These are phyloP conservation scores for Rhynchosporium agropyri DNA, from an alignment of 2,329 filamentous ascomycete genomes.

Conservation along the genomic window DNA sequence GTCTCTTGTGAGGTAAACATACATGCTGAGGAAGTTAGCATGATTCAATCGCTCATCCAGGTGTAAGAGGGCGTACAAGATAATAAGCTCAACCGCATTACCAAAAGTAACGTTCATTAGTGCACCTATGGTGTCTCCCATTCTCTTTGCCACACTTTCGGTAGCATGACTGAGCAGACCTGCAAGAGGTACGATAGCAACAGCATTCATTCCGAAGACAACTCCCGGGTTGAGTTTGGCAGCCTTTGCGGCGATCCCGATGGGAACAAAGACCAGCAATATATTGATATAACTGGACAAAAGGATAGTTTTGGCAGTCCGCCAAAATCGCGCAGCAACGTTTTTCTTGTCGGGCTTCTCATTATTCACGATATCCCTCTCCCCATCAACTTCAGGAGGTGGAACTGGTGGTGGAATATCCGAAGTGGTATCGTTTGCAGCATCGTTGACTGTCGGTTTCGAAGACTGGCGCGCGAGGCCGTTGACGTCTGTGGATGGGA, in stretches of 20 bases:
- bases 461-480: slow-evolving; percentile 35
- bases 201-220: slow-evolving; percentile 73
- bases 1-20: slow-evolving; percentile 63
- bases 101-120: slow-evolving; percentile 52
- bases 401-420: slow-evolving; percentile 46
- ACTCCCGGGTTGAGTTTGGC: slow-evolving; percentile 58
- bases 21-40: slow-evolving; percentile 37
- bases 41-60: slow-evolving; percentile 27
- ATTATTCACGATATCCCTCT: slow-evolving; percentile 58
- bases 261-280: slow-evolving; percentile 75
- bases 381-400: slow-evolving; percentile 55
- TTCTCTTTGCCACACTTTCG: slow-evolving; percentile 70
- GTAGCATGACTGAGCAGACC: slow-evolving; percentile 73
- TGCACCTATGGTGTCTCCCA: slow-evolving; percentile 67
- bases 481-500: slow-evolving; percentile 36
- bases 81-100: slow-evolving; percentile 62
- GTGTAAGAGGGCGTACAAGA: slow-evolving; percentile 49
- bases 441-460: slow-evolving; percentile 39
- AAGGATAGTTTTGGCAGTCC: slow-evolving; percentile 58
- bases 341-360: slow-evolving; percentile 39
- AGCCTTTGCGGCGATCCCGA: slow-evolving; percentile 69
- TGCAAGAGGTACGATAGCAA: slow-evolving; percentile 75
- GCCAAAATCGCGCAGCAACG: slow-evolving; percentile 39
- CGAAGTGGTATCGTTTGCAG: slow-evolving; percentile 44
- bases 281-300: slow-evolving; percentile 78